A percentile compares a stretch with the other conserved stretches of the same genome.
These are phyloP conservation scores for Nicotiana attenuata DNA, from an alignment of 257 asterid species.

Conservation along the genomic window DNA sequence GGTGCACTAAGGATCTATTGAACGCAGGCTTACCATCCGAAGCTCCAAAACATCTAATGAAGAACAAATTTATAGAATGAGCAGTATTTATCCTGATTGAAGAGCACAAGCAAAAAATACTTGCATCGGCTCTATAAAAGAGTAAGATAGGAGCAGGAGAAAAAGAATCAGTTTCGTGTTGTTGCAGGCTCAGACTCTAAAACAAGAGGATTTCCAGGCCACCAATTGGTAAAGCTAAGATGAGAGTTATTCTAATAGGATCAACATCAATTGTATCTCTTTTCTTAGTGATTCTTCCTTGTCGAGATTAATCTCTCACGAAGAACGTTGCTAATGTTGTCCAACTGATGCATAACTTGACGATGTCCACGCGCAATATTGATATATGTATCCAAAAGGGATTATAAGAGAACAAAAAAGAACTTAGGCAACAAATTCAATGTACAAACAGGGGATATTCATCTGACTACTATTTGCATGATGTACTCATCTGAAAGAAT, in stretches of 20 bases:
- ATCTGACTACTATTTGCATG: not conserved
- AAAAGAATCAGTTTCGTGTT: conserved; percentile 19
- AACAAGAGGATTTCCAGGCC: conserved; percentile 37
- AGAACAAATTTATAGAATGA: conserved; percentile 5
- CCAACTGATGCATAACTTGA: conserved; percentile 76
- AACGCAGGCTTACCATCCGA: not conserved
- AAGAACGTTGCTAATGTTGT: conserved; percentile 51
- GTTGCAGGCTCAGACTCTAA: conserved; percentile 9
- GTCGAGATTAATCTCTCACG: conserved; percentile 19
- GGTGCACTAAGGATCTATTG: too few relatives aligned
- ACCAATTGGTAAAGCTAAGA: conserved; percentile 27
- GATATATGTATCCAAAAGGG: conserved; percentile 38
- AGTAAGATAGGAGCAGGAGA: not conserved
- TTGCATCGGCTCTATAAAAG: not conserved
- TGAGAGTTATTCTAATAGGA: conserved; percentile 20
- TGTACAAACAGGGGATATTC: not conserved
- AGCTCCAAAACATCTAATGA: not conserved
- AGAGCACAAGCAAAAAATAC: not conserved
- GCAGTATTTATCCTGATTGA: conserved; percentile 5
- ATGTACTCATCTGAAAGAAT: not conserved
- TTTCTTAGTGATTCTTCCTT: conserved; percentile 16
- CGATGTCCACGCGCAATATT: conserved; percentile 64
- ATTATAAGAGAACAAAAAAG: not conserved
- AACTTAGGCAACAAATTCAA: not conserved
- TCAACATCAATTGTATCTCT: conserved; percentile 15